Evolutionary conservation across 2,329 filamentous ascomycete genomes (phyloP), one percentile per base, ranked within the genome.

Genomic region (Diaporthe helianthi): DNA sequence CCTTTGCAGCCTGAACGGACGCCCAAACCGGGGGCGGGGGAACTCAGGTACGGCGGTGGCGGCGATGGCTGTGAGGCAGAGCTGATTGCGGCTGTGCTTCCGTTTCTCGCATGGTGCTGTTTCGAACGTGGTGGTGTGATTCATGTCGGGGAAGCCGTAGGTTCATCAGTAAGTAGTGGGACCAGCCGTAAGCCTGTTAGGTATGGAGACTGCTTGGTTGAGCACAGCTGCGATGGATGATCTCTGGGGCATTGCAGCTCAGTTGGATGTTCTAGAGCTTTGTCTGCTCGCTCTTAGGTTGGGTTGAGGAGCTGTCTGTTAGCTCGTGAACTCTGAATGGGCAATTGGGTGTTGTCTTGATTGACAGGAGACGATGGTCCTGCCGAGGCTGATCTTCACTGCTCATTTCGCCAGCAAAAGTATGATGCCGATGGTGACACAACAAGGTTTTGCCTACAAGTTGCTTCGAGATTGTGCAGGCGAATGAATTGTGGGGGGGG

Each of bases 401-500:
- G 9, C 9, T 63, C 58, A 63, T 63, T 15, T 63, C 58, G 44
- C 58, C 58, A 26, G 36, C n/a, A 19, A 63, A 36, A 63, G 41
- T 36, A 49, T 49, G 29, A 24, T 63, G 19, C 3, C 49, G 58
- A 26, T 36, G 58, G 41, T 36, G n/a, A 26, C 58, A 63, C 41
- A 49, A 29, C 12, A 58, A 44, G 17, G 29, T 41, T 47, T 47
- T 10, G 44, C 44, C 44, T 22, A n/a, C 0, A 4, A 47, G 29
- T 3, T 26, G 44, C 24, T 19, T 49, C 33, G 13, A 63, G 44
- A 63, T 63, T 63, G 58, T 49, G 19, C 41, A 63, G 26, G 26
- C 49, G 58, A 49, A 61, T 61, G 58, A 63, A 63, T 49, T 63
- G 58, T 63, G 58, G 58, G 55, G 58, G 58, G 26, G 58, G 19